Evolutionary conservation across 2,329 filamentous ascomycete species (phyloP).

Genomic region (Beauveria sp.): DNA sequence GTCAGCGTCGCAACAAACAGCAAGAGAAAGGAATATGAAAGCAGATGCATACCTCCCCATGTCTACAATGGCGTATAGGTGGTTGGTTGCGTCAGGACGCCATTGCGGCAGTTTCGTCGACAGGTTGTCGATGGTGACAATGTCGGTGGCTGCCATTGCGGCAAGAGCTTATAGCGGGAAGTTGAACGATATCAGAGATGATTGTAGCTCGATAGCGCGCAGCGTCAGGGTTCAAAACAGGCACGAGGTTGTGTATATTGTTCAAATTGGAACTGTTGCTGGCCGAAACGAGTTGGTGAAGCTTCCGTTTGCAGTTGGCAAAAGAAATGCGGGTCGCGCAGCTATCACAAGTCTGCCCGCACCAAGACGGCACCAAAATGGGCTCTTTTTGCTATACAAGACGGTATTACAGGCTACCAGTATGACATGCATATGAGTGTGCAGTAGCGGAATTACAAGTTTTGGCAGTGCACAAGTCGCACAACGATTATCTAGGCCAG

Average conservation of each 20-base stretch:
- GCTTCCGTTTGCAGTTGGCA: not conserved
- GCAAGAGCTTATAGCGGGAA: not conserved
- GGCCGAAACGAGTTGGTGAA: not conserved
- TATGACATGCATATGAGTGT: too few relatives aligned
- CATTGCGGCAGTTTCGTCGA: conserved; percentile 40
- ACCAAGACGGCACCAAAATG: not conserved
- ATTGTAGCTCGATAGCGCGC: not conserved
- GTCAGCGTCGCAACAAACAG: conserved; percentile 5
- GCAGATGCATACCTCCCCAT: conserved; percentile 44
- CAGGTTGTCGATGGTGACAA: conserved; percentile 46
- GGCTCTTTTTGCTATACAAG: not conserved
- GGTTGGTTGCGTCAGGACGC: conserved; percentile 36
- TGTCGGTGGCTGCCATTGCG: conserved; percentile 28
- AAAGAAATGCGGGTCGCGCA: not conserved
- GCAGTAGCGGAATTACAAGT: too few relatives aligned
- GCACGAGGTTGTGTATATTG: not conserved
- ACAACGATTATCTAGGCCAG: too few relatives aligned
- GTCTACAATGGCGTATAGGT: conserved; percentile 50
- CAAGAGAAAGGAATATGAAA: conserved; percentile 11
- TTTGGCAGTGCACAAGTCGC: too few relatives aligned
- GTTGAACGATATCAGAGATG: not conserved
- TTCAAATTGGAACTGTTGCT: not conserved
- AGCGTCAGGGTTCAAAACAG: not conserved
- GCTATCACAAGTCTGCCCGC: not conserved
- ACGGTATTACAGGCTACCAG: too few relatives aligned